Percentiles rank a stretch among this genome's conserved stretches.
Evolutionary conservation across 805 yeast genomes (phyloP).

Genomic region (Hanseniaspora nectarophila): DNA sequence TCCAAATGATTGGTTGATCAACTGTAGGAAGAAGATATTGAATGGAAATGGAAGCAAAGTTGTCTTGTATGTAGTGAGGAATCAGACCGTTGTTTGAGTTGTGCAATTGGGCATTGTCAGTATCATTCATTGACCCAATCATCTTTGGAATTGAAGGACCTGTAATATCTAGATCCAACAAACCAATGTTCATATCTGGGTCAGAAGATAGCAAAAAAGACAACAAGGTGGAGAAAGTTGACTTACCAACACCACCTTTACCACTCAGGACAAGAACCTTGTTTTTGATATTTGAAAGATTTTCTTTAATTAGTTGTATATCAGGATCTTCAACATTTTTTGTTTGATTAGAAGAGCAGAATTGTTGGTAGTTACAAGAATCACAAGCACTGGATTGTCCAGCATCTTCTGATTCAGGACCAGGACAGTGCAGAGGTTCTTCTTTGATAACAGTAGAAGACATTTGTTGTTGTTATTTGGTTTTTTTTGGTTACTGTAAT

Average conservation of each 20-base stretch:
- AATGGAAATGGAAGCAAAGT: conserved; percentile 88
- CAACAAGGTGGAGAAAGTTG: conserved; percentile 91
- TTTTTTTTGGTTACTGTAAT: not conserved
- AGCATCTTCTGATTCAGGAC: conserved; percentile 88
- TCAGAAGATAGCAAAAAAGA: conserved; percentile 83
- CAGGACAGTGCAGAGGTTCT: conserved; percentile 97
- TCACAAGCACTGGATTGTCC: conserved; percentile 89
- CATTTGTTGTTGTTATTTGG: not conserved
- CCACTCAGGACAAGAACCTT: conserved; percentile 75
- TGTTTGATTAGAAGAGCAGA: conserved; percentile 50
- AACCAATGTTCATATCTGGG: conserved; percentile 75
- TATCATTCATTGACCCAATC: conserved; percentile 48
- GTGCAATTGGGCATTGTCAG: conserved; percentile 74
- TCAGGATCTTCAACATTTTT: conserved; percentile 96
- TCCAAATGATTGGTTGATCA: conserved; percentile 92
- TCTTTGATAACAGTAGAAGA: conserved; percentile 35
- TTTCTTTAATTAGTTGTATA: conserved; percentile 56
- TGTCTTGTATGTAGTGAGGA: conserved; percentile 91
- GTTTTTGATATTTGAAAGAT: conserved; percentile 56
- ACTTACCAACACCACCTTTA: conserved; percentile 94
- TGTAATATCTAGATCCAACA: conserved; percentile 94
- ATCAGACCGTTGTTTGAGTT: conserved; percentile 90
- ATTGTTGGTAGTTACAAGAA: conserved; percentile 87
- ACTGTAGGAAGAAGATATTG: conserved; percentile 88
- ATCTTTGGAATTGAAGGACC: conserved; percentile 94